Conservation (phyloP, 2,329 filamentous ascomycete genomes). For the Lithohypha guttulata region DNA sequence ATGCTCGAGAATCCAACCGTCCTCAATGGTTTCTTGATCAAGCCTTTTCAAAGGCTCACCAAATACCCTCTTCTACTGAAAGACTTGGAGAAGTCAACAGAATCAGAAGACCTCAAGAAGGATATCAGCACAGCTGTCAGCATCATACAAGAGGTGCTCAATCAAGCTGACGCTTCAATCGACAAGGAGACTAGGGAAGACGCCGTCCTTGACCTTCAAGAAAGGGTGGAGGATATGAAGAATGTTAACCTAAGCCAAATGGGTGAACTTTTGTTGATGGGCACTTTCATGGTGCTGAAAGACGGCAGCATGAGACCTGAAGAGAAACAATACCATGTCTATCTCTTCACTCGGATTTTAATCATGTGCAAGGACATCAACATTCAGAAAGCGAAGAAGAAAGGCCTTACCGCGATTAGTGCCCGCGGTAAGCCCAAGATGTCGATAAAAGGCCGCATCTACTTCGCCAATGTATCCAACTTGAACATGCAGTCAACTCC, state of each 20-base stretch:
- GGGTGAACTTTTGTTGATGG: conserved; percentile 75
- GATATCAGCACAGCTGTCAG: conserved; percentile 70
- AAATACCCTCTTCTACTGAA: conserved; percentile 88
- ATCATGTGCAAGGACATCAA: conserved; percentile 95
- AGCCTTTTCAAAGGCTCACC: conserved; percentile 89
- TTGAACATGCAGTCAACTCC: conserved; percentile 79
- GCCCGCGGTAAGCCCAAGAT: conserved; percentile 65
- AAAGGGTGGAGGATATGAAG: conserved; percentile 93
- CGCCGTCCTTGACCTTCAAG: conserved; percentile 69
- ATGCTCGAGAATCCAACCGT: conserved; percentile 83
- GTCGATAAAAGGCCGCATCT: conserved; percentile 92
- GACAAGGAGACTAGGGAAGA: conserved; percentile 76
- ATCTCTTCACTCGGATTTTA: conserved; percentile 89
- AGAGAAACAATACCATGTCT: conserved; percentile 73
- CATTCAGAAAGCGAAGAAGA: conserved; percentile 65
- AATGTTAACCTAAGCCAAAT: conserved; percentile 84
- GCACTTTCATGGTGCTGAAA: conserved; percentile 84
- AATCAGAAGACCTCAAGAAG: conserved; percentile 55
- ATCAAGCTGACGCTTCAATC: conserved; percentile 81
- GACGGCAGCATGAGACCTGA: conserved; percentile 26
- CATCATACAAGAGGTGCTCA: conserved; percentile 69
- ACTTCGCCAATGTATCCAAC: conserved; percentile 98
- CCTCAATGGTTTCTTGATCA: conserved; percentile 82
- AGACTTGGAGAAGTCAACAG: conserved; percentile 79
- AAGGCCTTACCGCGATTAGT: conserved; percentile 50